phyloP scores from a whole-genome alignment of 2,329 filamentous ascomycete genomes.

The Ophiosphaerella herpotricha region DNA sequence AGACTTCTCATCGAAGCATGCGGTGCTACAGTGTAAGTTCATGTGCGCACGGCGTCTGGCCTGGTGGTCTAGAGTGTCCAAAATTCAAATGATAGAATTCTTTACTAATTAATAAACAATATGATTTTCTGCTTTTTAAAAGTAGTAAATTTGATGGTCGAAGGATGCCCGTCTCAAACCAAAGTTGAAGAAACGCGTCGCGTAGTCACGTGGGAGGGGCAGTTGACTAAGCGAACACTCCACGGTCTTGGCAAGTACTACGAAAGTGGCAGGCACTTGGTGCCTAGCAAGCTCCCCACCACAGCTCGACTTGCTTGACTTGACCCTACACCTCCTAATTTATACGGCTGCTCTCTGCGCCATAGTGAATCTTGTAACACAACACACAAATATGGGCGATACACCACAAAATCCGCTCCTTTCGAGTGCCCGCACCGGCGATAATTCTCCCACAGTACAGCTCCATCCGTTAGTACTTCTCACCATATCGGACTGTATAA shows the following conservation, averaged over 20 bases:
- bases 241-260: background rate
- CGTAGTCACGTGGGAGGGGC: constrained; percentile 6
- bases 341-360: background rate
- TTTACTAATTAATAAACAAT: too few relatives aligned
- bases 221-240: background rate
- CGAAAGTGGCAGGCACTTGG: constrained; percentile 4
- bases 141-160: too few relatives aligned
- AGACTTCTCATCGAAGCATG: too few relatives aligned
- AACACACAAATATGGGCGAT: constrained; percentile 40
- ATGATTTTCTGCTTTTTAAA: background rate
- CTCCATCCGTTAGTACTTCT: constrained; percentile 94
- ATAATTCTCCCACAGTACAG: constrained; percentile 77
- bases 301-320: background rate
- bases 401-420: constrained; percentile 49
- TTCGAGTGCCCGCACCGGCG: constrained; percentile 56
- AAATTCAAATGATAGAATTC: too few relatives aligned
- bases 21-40: too few relatives aligned
- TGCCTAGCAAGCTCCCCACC: constrained; percentile 4
- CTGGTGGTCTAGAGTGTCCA: too few relatives aligned
- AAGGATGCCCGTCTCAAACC: too few relatives aligned
- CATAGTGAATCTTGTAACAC: background rate
- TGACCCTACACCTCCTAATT: constrained; percentile 1
- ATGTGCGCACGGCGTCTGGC: too few relatives aligned
- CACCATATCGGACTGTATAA: constrained; percentile 96
- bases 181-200: background rate